Percentiles rank a stretch among this genome's conserved stretches.
Evolutionary conservation across 768 basidiomycete species (phyloP).

Genomic region (Dentipellis fragilis): DNA sequence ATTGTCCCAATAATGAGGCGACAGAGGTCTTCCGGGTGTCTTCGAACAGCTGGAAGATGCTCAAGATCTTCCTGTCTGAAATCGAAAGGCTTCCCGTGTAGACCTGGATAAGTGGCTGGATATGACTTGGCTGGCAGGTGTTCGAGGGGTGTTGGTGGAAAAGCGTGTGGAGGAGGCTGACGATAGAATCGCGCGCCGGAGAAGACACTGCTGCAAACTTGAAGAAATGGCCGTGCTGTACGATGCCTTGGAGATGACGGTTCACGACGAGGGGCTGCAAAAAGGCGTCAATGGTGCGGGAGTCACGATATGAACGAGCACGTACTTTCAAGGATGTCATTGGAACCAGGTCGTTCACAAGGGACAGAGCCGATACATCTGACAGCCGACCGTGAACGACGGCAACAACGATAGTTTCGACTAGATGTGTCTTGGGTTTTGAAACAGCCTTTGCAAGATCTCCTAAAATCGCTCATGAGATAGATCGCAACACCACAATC

Average conservation of each 20-base stretch:
- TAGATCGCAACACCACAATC: background rate
- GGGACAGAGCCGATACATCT: constrained; percentile 19
- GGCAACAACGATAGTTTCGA: constrained; percentile 62
- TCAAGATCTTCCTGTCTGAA: constrained; percentile 58
- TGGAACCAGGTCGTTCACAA: constrained; percentile 20
- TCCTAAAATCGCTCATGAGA: constrained; percentile 1
- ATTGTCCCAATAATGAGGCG: constrained; percentile 46
- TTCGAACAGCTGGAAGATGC: constrained; percentile 76
- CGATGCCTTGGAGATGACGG: constrained; percentile 61
- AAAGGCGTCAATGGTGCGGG: background rate
- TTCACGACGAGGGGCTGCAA: constrained; percentile 62
- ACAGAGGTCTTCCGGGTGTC: constrained; percentile 54
- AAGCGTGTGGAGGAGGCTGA: constrained; percentile 49
- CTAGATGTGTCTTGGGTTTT: constrained; percentile 35
- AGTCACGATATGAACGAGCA: background rate
- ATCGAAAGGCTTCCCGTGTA: constrained; percentile 66
- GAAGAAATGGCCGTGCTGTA: constrained; percentile 61
- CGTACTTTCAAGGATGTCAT: constrained; percentile 48
- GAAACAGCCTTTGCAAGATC: constrained; percentile 18
- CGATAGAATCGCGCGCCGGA: constrained; percentile 34
- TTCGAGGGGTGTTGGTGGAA: constrained; percentile 73
- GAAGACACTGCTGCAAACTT: constrained; percentile 26
- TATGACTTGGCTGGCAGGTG: constrained; percentile 76
- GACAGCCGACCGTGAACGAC: constrained; percentile 52
- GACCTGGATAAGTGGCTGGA: constrained; percentile 64